Evolutionary conservation across 2,329 filamentous ascomycete genomes (phyloP), one percentile per base, ranked within the genome.

Genomic region (Pseudogymnoascus pannorum): DNA sequence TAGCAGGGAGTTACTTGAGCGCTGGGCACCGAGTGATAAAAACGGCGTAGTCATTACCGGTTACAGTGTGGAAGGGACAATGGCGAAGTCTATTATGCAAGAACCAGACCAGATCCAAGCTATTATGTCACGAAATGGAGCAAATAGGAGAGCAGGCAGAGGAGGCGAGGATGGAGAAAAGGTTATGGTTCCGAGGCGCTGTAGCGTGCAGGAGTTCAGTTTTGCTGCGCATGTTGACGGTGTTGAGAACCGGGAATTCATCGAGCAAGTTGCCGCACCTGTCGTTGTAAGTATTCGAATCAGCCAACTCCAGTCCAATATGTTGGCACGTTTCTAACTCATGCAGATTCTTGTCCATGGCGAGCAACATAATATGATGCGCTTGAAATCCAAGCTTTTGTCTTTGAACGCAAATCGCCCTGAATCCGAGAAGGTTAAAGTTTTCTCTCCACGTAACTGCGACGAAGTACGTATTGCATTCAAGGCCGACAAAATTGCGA

Each of bases 21-120:
- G 93, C 68, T 99, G 94, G 94, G 93, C 93, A 1, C 94, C 94
- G 0, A 96, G 91, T 75, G 89, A 94, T 65, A 92, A 94, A 74
- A 99, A 99, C 71, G 94, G 93, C n/a, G 91, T 99, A 44, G 89
- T 99, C 68, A 96, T 99, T 74, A 99, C 94, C 0, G 94, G 94
- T 72, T 99, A 99, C 77, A 97, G 92, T 64, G 93, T 99, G 6
- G 94, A 99, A 75, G 94, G 94, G 5, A 99, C 94, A 0, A 97
- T 99, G 93, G 94, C 92, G 3, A 93, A 96, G 74, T 87, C 94
- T 69, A 90, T 99, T 65, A 88, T 97, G 76, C 91, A 93, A 67
- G 94, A 97, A 72, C 94, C 94, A 0, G 92, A 97, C 64, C 87
- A 92, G 69, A 97, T 99, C 62, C 92, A 92, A 63, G 93, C 93